Base-by-base conservation (phyloP, 495 filamentous ascomycete genomes). In the Tetracladium setigerum region DNA sequence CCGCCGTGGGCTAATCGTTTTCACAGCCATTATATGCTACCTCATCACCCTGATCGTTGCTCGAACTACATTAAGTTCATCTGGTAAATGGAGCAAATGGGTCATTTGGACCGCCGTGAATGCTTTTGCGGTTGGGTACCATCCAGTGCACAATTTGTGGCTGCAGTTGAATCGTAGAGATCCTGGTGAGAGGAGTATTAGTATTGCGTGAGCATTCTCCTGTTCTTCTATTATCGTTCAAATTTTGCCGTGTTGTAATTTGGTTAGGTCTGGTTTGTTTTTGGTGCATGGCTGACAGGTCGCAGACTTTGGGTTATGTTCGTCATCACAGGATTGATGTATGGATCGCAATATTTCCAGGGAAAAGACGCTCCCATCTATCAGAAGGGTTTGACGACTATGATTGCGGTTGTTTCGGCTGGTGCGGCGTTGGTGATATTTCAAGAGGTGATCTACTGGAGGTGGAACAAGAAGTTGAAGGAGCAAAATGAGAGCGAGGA, bases 131-230 rank as follows among this genome's bases (percentile, higher is more conserved):
- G 57, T 62, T 9, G 57, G 60, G 5, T 62, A 71, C 17, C 71
- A 77, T 52, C 63, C 66, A 27, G 67, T 72, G 2, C 73, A 76
- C 45, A 64, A 74, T 40, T 68, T 70, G 14, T 75, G 73, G 73
- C 47, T 77, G 0, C 71, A 71, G 18, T 55, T 71, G 1, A 71
- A 73, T 48, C 75, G 73, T 57, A 59, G 55, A 9, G 46, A 61
- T 9, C 67, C 68, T 5, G 63, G 69, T 33, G 71, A 77, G 51
- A 65, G 71, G 36, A 74, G 71, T 35, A 56, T 75, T 11, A 58
- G 66, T 31, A 72, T 75, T 63, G 71, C 70, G 65, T 72, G 56
- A 55, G 67, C 66, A 38, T 45, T n/a, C 42, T 22, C n/a, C n/a
- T n/a, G n/a, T n/a, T 44, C 38, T 32, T 34, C 41, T 42, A 12